These are phyloP conservation scores for Trametes cingulata DNA, from an alignment of 768 basidiomycete genomes.

Conservation along the genomic window DNA sequence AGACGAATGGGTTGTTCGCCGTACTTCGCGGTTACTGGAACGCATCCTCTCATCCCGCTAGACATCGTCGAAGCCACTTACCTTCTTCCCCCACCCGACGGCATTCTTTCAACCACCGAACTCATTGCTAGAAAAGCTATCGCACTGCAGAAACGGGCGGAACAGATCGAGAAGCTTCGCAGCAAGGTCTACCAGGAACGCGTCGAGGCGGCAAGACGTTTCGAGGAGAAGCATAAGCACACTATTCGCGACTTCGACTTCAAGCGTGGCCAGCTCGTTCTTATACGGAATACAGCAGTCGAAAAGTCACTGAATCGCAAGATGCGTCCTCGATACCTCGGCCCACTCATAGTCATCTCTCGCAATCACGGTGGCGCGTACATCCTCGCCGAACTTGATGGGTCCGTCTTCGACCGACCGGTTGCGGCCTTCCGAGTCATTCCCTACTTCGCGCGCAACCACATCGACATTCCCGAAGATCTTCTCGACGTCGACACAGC, in stretches of 20 bases:
- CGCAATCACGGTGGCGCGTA: conserved; percentile 28
- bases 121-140: conserved; percentile 22
- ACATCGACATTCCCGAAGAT: not conserved
- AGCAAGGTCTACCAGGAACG: conserved; percentile 6
- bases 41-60: conserved; percentile 23
- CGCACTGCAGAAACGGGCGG: conserved; percentile 12
- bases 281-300: conserved; percentile 31
- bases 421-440: conserved; percentile 28
- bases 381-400: conserved; percentile 30
- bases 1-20: conserved; percentile 36
- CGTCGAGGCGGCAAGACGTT: not conserved
- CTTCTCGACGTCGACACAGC: conserved; percentile 5
- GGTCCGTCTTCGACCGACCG: conserved; percentile 14
- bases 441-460: conserved; percentile 25
- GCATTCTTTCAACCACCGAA: conserved; percentile 13
- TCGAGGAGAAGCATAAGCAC: conserved; percentile 17
- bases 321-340: conserved; percentile 27
- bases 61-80: conserved; percentile 25
- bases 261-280: conserved; percentile 29
- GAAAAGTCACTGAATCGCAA: conserved; percentile 32
- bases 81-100: conserved; percentile 4
- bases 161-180: conserved; percentile 12
- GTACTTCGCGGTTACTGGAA: conserved; percentile 17
- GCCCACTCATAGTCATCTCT: conserved; percentile 29
- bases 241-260: conserved; percentile 31